A percentile compares a stretch with the other conserved stretches of the same genome.
Evolutionary conservation across 257 asterid species (phyloP).

Genomic region (Nicotiana paniculata): DNA sequence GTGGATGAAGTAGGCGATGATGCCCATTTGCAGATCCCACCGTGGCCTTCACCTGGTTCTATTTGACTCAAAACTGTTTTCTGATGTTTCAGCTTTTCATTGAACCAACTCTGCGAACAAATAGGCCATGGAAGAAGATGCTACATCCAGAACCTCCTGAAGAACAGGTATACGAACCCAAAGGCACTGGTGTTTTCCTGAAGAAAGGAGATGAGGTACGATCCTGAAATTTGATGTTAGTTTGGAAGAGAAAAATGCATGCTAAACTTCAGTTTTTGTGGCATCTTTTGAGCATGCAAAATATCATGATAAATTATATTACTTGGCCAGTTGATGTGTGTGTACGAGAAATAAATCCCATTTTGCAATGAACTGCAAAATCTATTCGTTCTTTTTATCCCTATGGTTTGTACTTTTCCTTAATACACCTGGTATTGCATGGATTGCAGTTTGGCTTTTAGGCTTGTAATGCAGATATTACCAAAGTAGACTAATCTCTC

Average conservation of each 20-base stretch:
- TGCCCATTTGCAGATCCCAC: not conserved
- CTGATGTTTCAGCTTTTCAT: conserved; percentile 56
- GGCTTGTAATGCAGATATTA: not conserved
- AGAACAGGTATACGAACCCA: conserved; percentile 52
- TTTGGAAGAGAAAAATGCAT: not conserved
- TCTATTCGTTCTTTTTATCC: not conserved
- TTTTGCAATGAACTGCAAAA: not conserved
- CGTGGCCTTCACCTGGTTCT: not conserved
- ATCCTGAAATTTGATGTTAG: not conserved
- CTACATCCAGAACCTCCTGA: conserved; percentile 62
- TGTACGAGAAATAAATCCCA: not conserved
- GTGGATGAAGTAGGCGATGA: not conserved
- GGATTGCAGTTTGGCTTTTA: not conserved
- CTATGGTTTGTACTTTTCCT: not conserved
- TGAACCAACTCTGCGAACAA: conserved; percentile 72
- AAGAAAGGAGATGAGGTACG: conserved; percentile 96
- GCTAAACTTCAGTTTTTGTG: not conserved
- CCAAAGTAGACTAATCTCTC: not conserved
- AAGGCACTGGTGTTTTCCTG: conserved; percentile 52
- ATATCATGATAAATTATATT: not conserved
- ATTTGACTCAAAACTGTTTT: not conserved
- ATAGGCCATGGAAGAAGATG: conserved; percentile 60
- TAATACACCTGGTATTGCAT: not conserved
- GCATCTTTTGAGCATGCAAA: not conserved
- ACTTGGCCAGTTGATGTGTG: not conserved